Percentiles rank a stretch among this genome's conserved stretches.
Evolutionary conservation across 768 basidiomycete species (phyloP).

Genomic region (Thelephora aurantiotincta): DNA sequence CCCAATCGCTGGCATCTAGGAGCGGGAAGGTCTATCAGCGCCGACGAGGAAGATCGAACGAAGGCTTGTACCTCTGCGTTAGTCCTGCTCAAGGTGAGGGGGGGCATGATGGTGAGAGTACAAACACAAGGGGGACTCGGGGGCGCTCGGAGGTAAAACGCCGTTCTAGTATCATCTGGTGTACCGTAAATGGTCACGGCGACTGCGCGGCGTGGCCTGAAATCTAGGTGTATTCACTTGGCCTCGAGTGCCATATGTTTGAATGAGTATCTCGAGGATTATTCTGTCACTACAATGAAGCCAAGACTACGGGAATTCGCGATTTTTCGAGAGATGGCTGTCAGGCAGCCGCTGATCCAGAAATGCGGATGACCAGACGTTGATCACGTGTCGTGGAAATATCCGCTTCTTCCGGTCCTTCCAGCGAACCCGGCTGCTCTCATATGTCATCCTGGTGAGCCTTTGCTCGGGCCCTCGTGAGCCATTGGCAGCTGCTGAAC

Average conservation of each 20-base stretch:
- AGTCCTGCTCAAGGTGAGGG: constrained; percentile 42
- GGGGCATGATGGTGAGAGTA: constrained; percentile 26
- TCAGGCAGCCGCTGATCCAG: too few species aligned
- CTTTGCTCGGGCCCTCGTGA: background rate
- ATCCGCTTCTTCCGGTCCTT: too few species aligned
- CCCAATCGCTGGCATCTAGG: constrained; percentile 62
- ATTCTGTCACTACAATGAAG: too few species aligned
- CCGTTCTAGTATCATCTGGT: too few species aligned
- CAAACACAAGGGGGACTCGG: too few species aligned
- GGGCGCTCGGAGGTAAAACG: too few species aligned
- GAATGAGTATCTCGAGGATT: too few species aligned
- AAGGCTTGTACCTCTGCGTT: constrained; percentile 34
- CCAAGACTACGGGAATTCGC: too few species aligned
- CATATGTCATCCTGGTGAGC: background rate
- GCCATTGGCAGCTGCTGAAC: background rate
- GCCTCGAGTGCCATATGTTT: too few species aligned
- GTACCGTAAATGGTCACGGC: constrained; percentile 1
- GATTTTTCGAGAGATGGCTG: too few species aligned
- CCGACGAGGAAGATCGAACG: background rate
- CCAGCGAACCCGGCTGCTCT: too few species aligned
- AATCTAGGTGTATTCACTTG: too few species aligned
- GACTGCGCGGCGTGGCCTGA: background rate
- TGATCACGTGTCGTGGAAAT: background rate
- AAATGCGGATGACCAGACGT: background rate
- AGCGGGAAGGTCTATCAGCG: background rate